A percentile compares a stretch with the other conserved stretches of the same genome.
Evolutionary conservation across 1,139 yeast genomes (phyloP).

Genomic region (Yamadazyma atlantica): DNA sequence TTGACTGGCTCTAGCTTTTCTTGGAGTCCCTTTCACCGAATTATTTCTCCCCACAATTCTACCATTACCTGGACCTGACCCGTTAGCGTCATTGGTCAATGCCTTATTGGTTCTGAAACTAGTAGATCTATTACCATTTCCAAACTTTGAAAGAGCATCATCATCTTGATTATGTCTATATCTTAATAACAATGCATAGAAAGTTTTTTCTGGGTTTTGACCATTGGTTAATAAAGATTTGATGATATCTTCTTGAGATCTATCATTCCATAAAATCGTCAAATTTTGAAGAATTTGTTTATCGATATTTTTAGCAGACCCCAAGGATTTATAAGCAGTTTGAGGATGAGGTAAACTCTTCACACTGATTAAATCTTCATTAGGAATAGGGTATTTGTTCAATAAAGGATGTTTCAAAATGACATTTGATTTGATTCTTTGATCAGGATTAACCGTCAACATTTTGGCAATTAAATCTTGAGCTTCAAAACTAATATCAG

Average conservation of each 20-base stretch:
- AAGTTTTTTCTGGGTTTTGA: slow-evolving; percentile 70
- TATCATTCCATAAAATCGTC: slow-evolving; percentile 73
- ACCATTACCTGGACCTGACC: slow-evolving; percentile 23
- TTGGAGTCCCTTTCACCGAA: slow-evolving; percentile 28
- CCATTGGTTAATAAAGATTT: slow-evolving; percentile 54
- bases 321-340: slow-evolving; percentile 52
- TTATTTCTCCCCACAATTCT: slow-evolving; percentile 17
- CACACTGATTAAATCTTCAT: slow-evolving; percentile 50
- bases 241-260: slow-evolving; percentile 57
- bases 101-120: slow-evolving; percentile 14
- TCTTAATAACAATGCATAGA: slow-evolving; percentile 63
- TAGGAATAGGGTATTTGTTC: slow-evolving; percentile 56
- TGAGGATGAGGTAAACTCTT: slow-evolving; percentile 64
- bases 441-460: slow-evolving; percentile 75
- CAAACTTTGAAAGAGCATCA: background rate
- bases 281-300: slow-evolving; percentile 64
- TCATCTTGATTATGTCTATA: slow-evolving; percentile 52
- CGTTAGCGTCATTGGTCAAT: slow-evolving; percentile 11
- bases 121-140: slow-evolving; percentile 6
- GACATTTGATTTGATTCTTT: slow-evolving; percentile 73
- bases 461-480: slow-evolving; percentile 68
- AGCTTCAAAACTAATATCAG: slow-evolving; percentile 63
- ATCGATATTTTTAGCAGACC: slow-evolving; percentile 53
- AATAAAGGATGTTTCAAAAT: slow-evolving; percentile 78
- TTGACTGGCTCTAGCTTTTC: slow-evolving; percentile 45